Evolutionary conservation across 331 rosid species (phyloP), one percentile per base, ranked within the genome.

Genomic region (Quercus tomentella): DNA sequence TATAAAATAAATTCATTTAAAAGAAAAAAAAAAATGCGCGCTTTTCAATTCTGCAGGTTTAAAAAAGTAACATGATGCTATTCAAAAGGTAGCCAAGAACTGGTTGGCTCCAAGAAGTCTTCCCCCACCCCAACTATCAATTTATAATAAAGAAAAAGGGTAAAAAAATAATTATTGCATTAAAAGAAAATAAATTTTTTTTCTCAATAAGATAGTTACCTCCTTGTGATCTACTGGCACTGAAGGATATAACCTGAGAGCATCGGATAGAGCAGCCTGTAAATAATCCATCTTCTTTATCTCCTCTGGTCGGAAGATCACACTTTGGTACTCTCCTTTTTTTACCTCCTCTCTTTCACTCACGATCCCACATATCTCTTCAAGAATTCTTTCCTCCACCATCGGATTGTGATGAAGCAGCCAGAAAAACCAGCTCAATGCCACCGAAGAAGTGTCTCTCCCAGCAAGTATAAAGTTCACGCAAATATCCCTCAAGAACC

Each of bases 381-480:
- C 80, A 31, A 90, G 69, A 68, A 86, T 88, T 52, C 54, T 83
- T 75, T 77, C 82, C 58, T 88, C 98, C 81, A 91, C 97, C 20
- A 63, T 75, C n/a, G 93, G 97, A 70, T 92, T 89, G 74, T 79
- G 80, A 67, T 87, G 80, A 74, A 94, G 79, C 81, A 91, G 81
- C 97, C 97, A 92, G 85, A 94, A 94, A 82, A 94, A 94, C 98
- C 98, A 94, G 82, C 94, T 92, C 84, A 92, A 61, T 17, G 98
- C 98, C 54, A 94, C 98, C 4, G 98, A 94, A 68, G 98, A 94
- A 57, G 98, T 94, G 78, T 94, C 98, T 67, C 98, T 88, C 55
- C 98, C 98, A 1, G 98, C 98, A 16, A 94, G 80, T 70, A 94
- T 89, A 77, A 94, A 91, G 73, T 94, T 94, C 56, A 94, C 98